Evolutionary conservation across 257 asterid genomes (phyloP).

Genomic region (Mentha longifolia): DNA sequence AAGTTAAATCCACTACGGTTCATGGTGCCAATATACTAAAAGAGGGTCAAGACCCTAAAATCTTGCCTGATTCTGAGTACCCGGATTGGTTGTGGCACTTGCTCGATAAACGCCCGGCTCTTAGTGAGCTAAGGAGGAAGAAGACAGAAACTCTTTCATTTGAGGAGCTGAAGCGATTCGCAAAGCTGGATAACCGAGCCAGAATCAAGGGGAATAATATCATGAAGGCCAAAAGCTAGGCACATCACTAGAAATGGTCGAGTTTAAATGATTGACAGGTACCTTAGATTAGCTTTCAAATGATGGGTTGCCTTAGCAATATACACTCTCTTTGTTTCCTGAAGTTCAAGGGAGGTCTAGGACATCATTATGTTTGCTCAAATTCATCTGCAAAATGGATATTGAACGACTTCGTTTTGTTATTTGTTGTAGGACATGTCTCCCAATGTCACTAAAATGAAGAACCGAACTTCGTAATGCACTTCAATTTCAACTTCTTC

Average conservation of each 20-base stretch:
- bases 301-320: too few relatives aligned
- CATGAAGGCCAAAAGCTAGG: constrained; percentile 59
- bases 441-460: too few relatives aligned
- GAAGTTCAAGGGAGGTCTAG: neutral
- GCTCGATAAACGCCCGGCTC: constrained; percentile 72
- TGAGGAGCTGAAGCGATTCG: constrained; percentile 84
- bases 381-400: neutral
- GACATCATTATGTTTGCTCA: neutral
- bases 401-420: neutral
- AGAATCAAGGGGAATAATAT: constrained; percentile 91
- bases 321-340: neutral
- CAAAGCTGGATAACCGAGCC: constrained; percentile 92
- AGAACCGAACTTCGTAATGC: too few relatives aligned
- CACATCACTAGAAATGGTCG: constrained; percentile 7
- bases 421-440: neutral
- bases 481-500: too few relatives aligned
- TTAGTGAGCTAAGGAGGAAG: constrained; percentile 87
- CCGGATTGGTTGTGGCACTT: constrained; percentile 90
- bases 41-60: constrained; percentile 87
- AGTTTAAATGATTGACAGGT: neutral
- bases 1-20: constrained; percentile 84
- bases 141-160: constrained; percentile 61
- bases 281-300: neutral
- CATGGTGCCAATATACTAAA: constrained; percentile 83
- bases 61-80: constrained; percentile 82